These are phyloP conservation scores for Penicillium sp. DNA, from an alignment of 2,329 filamentous ascomycete genomes.

Conservation along the genomic window DNA sequence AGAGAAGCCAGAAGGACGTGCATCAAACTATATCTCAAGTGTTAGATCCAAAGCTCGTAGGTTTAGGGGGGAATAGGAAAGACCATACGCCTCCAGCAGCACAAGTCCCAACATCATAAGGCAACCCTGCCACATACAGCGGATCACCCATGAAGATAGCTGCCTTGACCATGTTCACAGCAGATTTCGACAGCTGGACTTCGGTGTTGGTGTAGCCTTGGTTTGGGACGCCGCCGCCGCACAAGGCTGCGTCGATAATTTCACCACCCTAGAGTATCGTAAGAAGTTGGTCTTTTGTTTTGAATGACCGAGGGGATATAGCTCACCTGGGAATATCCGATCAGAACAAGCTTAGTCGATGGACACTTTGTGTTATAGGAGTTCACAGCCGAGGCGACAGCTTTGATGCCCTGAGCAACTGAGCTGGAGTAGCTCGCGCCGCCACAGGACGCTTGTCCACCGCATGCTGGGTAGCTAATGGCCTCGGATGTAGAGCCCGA, in stretches of 20 bases:
- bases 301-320: background rate
- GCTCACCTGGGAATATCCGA: conserved; percentile 61
- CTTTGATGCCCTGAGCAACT: conserved; percentile 55
- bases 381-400: conserved; percentile 60
- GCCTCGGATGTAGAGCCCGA: conserved; percentile 55
- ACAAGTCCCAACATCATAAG: conserved; percentile 63
- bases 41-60: background rate
- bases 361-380: conserved; percentile 58
- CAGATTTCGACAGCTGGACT: conserved; percentile 45
- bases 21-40: conserved; percentile 53
- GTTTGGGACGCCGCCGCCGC: conserved; percentile 54
- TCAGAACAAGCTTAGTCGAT: conserved; percentile 56
- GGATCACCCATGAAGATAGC: conserved; percentile 66
- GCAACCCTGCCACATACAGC: conserved; percentile 53
- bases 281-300: background rate
- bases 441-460: conserved; percentile 59
- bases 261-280: conserved; percentile 52
- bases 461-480: conserved; percentile 61
- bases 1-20: conserved; percentile 56
- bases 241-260: conserved; percentile 62
- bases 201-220: conserved; percentile 48
- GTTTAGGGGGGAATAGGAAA: background rate
- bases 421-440: conserved; percentile 61
- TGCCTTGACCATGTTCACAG: conserved; percentile 58
- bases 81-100: conserved; percentile 56